Evolutionary conservation across 2,329 filamentous ascomycete species (phyloP).

Genomic region (Albifimbria verrucaria): DNA sequence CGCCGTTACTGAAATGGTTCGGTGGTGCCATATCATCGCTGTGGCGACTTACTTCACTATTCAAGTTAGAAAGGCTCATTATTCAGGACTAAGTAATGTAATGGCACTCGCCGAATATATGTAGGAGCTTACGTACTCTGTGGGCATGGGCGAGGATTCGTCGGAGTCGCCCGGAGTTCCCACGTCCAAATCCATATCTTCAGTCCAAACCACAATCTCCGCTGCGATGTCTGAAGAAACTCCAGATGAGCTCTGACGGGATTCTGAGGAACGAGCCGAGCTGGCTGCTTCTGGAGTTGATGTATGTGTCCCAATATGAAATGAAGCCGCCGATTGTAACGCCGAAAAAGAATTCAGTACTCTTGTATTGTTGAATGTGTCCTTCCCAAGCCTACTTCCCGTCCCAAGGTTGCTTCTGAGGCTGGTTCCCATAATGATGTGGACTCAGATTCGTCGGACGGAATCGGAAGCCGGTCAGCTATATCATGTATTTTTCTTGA

Average conservation of each 20-base stretch:
- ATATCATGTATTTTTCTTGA: constrained; percentile 12
- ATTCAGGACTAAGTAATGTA: neutral
- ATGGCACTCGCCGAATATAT: neutral
- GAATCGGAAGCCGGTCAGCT: constrained; percentile 13
- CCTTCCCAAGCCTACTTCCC: constrained; percentile 19
- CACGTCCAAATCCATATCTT: constrained; percentile 30
- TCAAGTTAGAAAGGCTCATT: neutral
- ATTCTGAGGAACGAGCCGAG: constrained; percentile 19
- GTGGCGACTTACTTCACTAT: constrained; percentile 18
- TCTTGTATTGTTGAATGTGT: constrained; percentile 13
- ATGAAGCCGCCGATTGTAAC: constrained; percentile 18
- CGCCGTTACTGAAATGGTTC: constrained; percentile 11
- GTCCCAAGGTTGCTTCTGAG: constrained; percentile 16
- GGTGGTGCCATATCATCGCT: constrained; percentile 11
- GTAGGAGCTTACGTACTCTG: constrained; percentile 21
- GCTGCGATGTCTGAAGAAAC: constrained; percentile 32
- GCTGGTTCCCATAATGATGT: constrained; percentile 21
- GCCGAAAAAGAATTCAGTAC: constrained; percentile 21
- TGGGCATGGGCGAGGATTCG: constrained; percentile 16
- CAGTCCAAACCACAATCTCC: constrained; percentile 44
- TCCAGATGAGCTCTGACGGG: constrained; percentile 30
- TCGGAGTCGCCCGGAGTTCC: constrained; percentile 17
- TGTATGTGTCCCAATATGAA: constrained; percentile 22
- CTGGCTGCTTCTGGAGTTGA: constrained; percentile 23
- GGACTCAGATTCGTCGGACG: constrained; percentile 12